Evolutionary conservation across 331 rosid species (phyloP), one percentile per base, ranked within the genome.

Genomic region (Ulmus americana): DNA sequence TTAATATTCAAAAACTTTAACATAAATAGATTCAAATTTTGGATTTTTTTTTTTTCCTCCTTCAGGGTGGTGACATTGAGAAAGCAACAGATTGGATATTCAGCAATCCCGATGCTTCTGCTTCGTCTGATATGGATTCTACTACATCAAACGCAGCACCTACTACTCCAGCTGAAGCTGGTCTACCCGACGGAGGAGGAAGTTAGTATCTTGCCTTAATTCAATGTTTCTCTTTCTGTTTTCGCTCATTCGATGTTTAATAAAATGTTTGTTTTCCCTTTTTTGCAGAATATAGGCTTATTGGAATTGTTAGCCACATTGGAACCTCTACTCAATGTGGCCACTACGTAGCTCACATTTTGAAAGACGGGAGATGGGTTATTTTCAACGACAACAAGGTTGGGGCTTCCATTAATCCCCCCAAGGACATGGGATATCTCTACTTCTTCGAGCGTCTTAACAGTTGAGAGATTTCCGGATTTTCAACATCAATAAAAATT

Each of bases 1-100:
- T 2, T 28, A 28, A 28, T 28, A 28, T 28, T 28, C 35, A 28
- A 28, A 28, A 28, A 20, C 22, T 20, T 20, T 20, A 20, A 28
- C 4, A 28, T 28, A 28, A 0, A 28, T 28, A 28, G 3, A 1
- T 28, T 28, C 35, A 28, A 28, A 28, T 28, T 28, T 3, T 28
- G 35, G 35, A 20, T 20, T 20, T 22, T 70, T 18, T 61, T 28
- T 16, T 59, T 65, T 4, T 22, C 7, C 45, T 28, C 45, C 59
- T 59, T 73, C 63, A 94, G 99, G 91, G 87, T 45, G 92, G 88
- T 71, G 95, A 94, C 80, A 85, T 94, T 70, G 99, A 90, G 84
- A 94, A 85, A 81, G 99, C 99, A n/a, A 90, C 99, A 3, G 99
- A 94, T 79, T 94, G 97, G 99, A 94, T 94, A 70, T 90, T 94